Percentiles rank a stretch among this genome's conserved stretches.
These are phyloP conservation scores for Penicillium goetzii DNA, from an alignment of 495 filamentous ascomycete genomes.

Conservation along the genomic window DNA sequence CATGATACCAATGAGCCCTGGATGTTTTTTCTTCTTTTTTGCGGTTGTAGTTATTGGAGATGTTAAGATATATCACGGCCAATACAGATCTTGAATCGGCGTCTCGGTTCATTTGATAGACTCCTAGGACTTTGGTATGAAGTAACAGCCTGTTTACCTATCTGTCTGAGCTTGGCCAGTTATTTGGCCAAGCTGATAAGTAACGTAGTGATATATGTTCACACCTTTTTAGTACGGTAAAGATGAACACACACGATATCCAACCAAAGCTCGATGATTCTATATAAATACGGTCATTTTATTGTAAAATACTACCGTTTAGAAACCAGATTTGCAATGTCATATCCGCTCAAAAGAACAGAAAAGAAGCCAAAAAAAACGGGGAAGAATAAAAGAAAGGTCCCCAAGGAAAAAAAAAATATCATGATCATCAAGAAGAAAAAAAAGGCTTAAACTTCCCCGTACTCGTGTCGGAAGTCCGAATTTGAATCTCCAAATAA, in stretches of 20 bases:
- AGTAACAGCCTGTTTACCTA: not conserved
- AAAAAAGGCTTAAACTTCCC: slow-evolving; percentile 24
- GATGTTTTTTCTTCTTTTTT: slow-evolving; percentile 22
- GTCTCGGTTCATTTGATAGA: not conserved
- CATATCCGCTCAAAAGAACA: slow-evolving; percentile 18
- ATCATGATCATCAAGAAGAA: slow-evolving; percentile 13
- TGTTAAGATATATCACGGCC: slow-evolving; percentile 28
- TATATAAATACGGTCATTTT: not conserved
- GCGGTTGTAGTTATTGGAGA: slow-evolving; percentile 27
- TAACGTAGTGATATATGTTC: no score
- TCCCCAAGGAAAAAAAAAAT: not conserved
- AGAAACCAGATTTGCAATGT: slow-evolving; percentile 2
- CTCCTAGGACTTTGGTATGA: not conserved
- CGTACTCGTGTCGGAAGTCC: slow-evolving; percentile 20
- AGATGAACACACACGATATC: no score
- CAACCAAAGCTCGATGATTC: no score
- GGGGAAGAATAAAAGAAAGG: not conserved
- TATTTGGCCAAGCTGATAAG: not conserved
- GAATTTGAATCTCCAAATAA: slow-evolving; percentile 66
- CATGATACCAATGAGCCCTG: slow-evolving; percentile 50
- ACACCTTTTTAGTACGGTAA: no score
- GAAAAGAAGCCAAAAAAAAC: not conserved
- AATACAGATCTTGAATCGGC: slow-evolving; percentile 13
- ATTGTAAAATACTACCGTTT: not conserved
- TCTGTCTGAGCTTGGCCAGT: no score